A percentile compares a stretch with the other conserved stretches of the same genome.
These are phyloP conservation scores for Pythium periplocum DNA, from an alignment of 352 stramenopile species.

Conservation along the genomic window DNA sequence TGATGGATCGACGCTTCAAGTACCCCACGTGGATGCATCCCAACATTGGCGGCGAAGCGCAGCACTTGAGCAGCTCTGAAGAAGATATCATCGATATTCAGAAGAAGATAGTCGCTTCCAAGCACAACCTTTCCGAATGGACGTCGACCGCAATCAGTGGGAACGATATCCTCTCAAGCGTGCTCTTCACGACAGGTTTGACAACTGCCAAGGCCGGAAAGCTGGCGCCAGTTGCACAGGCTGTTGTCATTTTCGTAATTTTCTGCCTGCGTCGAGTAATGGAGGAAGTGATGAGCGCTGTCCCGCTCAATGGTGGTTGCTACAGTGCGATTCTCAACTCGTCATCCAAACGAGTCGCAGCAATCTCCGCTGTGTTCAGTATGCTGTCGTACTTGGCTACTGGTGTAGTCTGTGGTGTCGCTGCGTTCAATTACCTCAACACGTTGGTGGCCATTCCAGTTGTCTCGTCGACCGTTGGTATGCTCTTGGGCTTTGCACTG, in stretches of 20 bases:
- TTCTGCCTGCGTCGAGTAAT: slow-evolving; percentile 61
- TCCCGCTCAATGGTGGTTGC: slow-evolving; percentile 80
- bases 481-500: slow-evolving; percentile 67
- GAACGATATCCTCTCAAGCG: slow-evolving; percentile 82
- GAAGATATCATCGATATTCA: slow-evolving; percentile 4
- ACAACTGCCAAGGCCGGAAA: slow-evolving; percentile 42
- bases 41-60: slow-evolving; percentile 15
- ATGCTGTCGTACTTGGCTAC: slow-evolving; percentile 85
- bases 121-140: slow-evolving; percentile 4
- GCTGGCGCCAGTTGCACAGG: slow-evolving; percentile 62
- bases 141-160: slow-evolving; percentile 74
- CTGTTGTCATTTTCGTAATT: slow-evolving; percentile 41
- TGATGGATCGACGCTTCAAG: slow-evolving; percentile 18
- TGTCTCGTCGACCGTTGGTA: slow-evolving; percentile 26
- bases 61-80: slow-evolving; percentile 5
- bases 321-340: slow-evolving; percentile 85
- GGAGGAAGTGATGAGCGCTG: slow-evolving; percentile 70
- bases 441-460: slow-evolving; percentile 46
- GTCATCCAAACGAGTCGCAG: slow-evolving; percentile 67
- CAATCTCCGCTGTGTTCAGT: slow-evolving; percentile 57
- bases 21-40: slow-evolving; percentile 19
- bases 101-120: neutral
- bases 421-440: slow-evolving; percentile 75
- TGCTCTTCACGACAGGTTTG: slow-evolving; percentile 52
- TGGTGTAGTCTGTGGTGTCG: slow-evolving; percentile 40